Base-by-base conservation (phyloP, 495 filamentous ascomycete genomes). In the Aspergillus steynii region DNA sequence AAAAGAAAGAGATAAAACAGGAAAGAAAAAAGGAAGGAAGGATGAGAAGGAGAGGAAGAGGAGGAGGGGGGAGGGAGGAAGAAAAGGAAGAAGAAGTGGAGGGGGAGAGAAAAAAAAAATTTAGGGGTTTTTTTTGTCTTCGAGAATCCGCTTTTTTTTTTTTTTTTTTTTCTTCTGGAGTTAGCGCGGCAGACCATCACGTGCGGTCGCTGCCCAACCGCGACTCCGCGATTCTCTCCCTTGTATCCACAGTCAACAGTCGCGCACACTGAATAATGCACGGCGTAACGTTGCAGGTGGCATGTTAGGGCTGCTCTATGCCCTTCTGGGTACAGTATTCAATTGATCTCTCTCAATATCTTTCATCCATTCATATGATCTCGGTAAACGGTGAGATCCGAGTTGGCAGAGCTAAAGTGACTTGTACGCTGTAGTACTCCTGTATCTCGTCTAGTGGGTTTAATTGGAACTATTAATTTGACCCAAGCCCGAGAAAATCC, bases 1-100 rank as follows among this genome's bases (percentile, higher is more conserved):
- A 61, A 65, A 71, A 58, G 65, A 64, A 66, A 60, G 66, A 61
- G 61, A 66, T 67, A 61, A 59, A 55, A 65, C 61, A 62, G 50
- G 51, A 61, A 50, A 64, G 57, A 62, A 52, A 54, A 50, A 42
- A 65, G 64, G 50, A 65, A 54, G 60, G 63, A 53, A 62, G 62
- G 55, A 53, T 28, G 64, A 51, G 61, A 63, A 64, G 57, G 62
- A 64, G 61, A 56, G 63, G 62, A 66, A 58, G 61, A 68, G 63
- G 63, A 64, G 63, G 60, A 58, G 62, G 49, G 60, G 32, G 27
- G 53, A 58, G 50, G 59, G 63, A 63, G 56, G 51, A 64, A 61
- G 62, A 62, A 61, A 65, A 61, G 61, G 32, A 58, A 58, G 52
- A 53, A 56, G 55, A 50, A 50, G 50, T 60, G 50, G 29, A 29